Percentiles rank a stretch among this genome's conserved stretches.
Conservation (phyloP, 306 rosid species). For the Vigna angularis region DNA sequence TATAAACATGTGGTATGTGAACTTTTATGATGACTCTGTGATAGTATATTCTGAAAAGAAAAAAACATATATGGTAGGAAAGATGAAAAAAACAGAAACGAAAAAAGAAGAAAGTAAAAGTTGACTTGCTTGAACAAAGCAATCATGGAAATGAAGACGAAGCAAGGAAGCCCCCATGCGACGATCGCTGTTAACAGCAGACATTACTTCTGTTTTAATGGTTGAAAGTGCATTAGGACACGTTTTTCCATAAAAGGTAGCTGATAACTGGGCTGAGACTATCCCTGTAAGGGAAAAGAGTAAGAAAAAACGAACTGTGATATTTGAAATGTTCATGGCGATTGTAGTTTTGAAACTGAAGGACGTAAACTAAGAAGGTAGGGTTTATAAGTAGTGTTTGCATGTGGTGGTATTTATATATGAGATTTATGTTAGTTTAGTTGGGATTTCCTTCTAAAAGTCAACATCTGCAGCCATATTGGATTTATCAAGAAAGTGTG, state of each 20-base stretch:
- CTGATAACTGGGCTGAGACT: constrained; percentile 64
- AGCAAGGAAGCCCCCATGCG: constrained; percentile 93
- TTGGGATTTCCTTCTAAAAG: constrained; percentile 33
- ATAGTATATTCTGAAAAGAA: background rate
- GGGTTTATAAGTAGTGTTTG: constrained; percentile 20
- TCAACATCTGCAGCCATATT: constrained; percentile 17
- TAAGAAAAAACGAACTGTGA: constrained; percentile 33
- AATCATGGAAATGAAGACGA: constrained; percentile 90
- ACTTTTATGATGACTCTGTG: background rate
- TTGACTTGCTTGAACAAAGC: constrained; percentile 80
- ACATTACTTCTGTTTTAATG: constrained; percentile 48
- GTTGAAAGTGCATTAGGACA: constrained; percentile 71
- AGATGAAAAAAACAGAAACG: background rate
- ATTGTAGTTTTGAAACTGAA: background rate
- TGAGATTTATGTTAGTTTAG: background rate
- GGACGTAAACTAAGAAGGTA: background rate
- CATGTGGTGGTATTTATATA: constrained; percentile 40
- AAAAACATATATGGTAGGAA: background rate
- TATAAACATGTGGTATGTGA: background rate
- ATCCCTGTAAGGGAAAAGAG: constrained; percentile 40
- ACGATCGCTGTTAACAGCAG: constrained; percentile 59
- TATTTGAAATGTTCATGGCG: constrained; percentile 15
- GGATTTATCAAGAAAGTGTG: background rate
- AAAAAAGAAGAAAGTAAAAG: background rate
- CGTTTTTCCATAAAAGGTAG: constrained; percentile 50